Conservation (phyloP, 164 flowering plant genomes). For the Nymphaea thermarum region DNA sequence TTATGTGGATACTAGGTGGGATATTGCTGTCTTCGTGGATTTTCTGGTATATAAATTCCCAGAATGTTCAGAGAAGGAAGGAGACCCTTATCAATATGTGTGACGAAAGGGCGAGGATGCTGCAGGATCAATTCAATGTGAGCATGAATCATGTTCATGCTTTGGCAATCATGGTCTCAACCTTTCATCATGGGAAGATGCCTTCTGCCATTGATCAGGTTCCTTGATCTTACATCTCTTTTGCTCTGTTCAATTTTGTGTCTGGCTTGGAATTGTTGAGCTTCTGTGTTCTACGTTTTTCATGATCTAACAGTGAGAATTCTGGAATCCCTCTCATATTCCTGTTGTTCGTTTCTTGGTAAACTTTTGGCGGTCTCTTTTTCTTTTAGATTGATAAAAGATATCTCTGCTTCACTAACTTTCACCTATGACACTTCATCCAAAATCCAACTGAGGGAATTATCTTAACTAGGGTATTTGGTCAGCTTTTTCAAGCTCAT, state of each 20-base stretch:
- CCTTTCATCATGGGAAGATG: constrained; percentile 69
- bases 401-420: no score
- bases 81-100: constrained; percentile 81
- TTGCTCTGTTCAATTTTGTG: not conserved
- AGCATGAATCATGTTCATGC: constrained; percentile 95
- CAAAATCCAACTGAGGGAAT: no score
- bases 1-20: constrained; percentile 44
- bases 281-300: no score
- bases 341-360: not conserved
- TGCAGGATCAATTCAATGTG: constrained; percentile 91
- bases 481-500: no score
- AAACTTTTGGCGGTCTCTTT: not conserved
- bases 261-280: not conserved
- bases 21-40: constrained; percentile 27
- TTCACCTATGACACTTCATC: no score
- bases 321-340: not conserved
- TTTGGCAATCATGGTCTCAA: constrained; percentile 72
- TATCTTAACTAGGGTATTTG: no score
- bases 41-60: constrained; percentile 53
- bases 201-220: constrained; percentile 97
- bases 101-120: constrained; percentile 86
- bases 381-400: not conserved
- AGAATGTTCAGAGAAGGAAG: constrained; percentile 60
- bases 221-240: not conserved
- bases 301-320: not conserved